Evolutionary conservation across 139 green algal genomes (phyloP), one percentile per base, ranked within the genome.

Genomic region (Chlamydomonas applanata): DNA sequence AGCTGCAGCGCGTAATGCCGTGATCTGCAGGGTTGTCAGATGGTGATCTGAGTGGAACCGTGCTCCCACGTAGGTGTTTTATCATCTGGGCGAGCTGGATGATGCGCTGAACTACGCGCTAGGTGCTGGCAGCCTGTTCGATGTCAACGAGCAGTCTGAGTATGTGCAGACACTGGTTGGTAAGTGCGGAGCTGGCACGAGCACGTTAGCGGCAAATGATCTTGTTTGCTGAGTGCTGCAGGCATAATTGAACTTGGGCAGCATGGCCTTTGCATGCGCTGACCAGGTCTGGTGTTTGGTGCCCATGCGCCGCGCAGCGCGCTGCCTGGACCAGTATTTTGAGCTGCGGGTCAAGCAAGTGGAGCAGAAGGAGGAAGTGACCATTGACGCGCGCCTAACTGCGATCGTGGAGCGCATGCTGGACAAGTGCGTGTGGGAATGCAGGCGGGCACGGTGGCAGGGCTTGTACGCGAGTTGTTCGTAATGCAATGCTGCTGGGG

Each of bases 321-420:
- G 95, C 33, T 97, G 91, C 77, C 89, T 99, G 72, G 96, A 99
- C 88, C 81, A 90, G 71, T 99, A 99, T 83, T 90, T 98, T 49
- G 88, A 86, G 65, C 71, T 85, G 73, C 84, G 90, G 0, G 64
- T 86, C 9, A 86, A 84, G 62, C 77, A 87, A 76, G 84, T 73
- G 30, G 57, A 74, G 24, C 46, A 69, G 17, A 78, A 75, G 32
- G 44, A 67, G 27, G 83, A 84, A 9, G 80, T 77, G 34, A 72
- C 77, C 2, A 88, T 97, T 13, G 96, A 99, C 77, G 62, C 82
- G 1, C 85, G 95, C 20, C 86, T 99, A 20, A 85, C 86, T 16
- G 78, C 87, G 22, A 94, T 99, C 36, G 96, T 99, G 61, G 93
- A 99, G 80, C 81, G 91, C 7, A 94, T 99, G 84, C 86, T 99